phyloP scores from a whole-genome alignment of 345 rosid species.

The Noccaea caerulescens region DNA sequence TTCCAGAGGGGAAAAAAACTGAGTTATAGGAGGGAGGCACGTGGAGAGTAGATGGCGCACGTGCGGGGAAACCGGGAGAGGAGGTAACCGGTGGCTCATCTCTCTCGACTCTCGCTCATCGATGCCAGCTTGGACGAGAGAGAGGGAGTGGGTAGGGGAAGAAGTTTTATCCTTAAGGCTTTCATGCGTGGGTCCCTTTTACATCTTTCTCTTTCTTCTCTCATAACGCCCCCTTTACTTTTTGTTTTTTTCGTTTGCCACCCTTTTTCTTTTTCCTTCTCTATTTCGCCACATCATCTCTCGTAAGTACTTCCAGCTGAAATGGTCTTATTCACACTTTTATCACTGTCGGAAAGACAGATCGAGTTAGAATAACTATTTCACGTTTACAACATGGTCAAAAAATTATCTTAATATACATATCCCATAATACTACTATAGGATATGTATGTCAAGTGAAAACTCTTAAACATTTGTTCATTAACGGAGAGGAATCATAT shows the following conservation, averaged over 20 bases:
- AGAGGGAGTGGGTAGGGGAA: slow-evolving; percentile 34
- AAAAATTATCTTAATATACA: neutral
- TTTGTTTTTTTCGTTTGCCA: slow-evolving; percentile 5
- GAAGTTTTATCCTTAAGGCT: slow-evolving; percentile 40
- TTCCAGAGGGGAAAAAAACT: neutral
- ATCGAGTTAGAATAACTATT: neutral
- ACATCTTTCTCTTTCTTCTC: neutral
- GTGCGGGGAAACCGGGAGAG: slow-evolving; percentile 48
- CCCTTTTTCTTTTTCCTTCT: slow-evolving; percentile 3
- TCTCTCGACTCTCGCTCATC: slow-evolving; percentile 5
- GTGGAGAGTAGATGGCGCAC: slow-evolving; percentile 49
- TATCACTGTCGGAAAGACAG: neutral
- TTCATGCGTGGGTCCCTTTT: slow-evolving; percentile 46
- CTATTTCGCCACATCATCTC: neutral
- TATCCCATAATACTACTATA: neutral
- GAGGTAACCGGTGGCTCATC: slow-evolving; percentile 48
- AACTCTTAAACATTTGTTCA: slow-evolving; percentile 20
- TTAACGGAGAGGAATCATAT: neutral
- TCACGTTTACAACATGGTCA: neutral
- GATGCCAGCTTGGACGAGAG: slow-evolving; percentile 43
- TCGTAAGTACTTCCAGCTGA: neutral
- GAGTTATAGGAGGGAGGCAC: slow-evolving; percentile 39
- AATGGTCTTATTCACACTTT: neutral
- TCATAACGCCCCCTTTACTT: slow-evolving; percentile 33
- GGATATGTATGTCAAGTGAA: slow-evolving; percentile 22